These are phyloP conservation scores for Phytophthora aleatoria DNA, from an alignment of 352 stramenopile genomes.

Conservation along the genomic window DNA sequence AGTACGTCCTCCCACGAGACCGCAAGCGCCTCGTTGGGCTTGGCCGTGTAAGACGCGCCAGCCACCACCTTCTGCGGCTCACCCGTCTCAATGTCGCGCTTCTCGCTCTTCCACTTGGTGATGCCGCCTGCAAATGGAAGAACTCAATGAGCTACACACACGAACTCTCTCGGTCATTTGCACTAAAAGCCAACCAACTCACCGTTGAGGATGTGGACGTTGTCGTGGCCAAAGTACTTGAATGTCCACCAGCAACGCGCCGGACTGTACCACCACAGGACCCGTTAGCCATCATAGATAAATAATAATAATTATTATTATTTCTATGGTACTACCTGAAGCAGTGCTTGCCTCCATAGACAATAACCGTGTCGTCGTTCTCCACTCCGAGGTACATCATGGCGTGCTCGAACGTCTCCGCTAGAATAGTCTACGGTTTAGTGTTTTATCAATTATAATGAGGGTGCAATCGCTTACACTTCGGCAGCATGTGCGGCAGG, in stretches of 20 bases:
- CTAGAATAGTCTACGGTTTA: slow-evolving; percentile 17
- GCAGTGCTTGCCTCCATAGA: slow-evolving; percentile 84
- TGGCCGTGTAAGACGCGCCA: slow-evolving; percentile 48
- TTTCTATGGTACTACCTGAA: slow-evolving; percentile 56
- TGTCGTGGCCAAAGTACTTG: slow-evolving; percentile 88
- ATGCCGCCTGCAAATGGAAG: slow-evolving; percentile 49
- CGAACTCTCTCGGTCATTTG: background rate
- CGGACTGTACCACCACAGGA: slow-evolving; percentile 35
- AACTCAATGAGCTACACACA: background rate
- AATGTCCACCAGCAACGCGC: slow-evolving; percentile 91
- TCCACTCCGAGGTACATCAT: slow-evolving; percentile 71
- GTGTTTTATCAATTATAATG: background rate
- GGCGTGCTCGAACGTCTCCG: slow-evolving; percentile 65
- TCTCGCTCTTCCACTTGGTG: slow-evolving; percentile 73
- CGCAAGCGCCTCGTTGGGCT: slow-evolving; percentile 51
- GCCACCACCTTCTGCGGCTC: slow-evolving; percentile 34
- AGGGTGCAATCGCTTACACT: slow-evolving; percentile 20
- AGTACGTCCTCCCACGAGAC: slow-evolving; percentile 70
- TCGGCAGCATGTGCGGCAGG: slow-evolving; percentile 89
- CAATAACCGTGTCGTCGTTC: slow-evolving; percentile 74
- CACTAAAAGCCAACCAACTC: background rate
- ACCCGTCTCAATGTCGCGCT: slow-evolving; percentile 44
- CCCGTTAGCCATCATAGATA: background rate
- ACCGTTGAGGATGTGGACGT: slow-evolving; percentile 91
- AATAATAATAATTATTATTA: background rate